These are phyloP conservation scores for Lecanicillium sp. DNA, from an alignment of 2,329 filamentous ascomycete species.

Conservation along the genomic window DNA sequence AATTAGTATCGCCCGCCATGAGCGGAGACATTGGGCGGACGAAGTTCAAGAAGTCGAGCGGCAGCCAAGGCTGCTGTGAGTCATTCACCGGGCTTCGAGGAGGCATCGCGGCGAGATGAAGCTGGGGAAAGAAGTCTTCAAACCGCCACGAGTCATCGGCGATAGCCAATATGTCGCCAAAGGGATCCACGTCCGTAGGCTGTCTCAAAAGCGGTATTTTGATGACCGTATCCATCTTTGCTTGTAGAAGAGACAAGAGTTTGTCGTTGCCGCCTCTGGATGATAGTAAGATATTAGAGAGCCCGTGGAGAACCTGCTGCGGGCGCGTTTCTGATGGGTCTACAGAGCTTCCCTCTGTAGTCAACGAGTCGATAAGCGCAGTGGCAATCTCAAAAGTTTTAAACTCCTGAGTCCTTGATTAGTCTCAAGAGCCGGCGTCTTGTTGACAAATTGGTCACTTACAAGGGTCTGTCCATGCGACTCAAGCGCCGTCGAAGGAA, in stretches of 20 bases:
- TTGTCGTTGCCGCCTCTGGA: slow-evolving; percentile 34
- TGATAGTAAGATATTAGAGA: slow-evolving; percentile 31
- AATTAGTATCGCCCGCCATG: too few relatives aligned
- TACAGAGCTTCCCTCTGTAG: slow-evolving; percentile 13
- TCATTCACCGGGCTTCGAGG: too few relatives aligned
- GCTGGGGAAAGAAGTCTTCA: slow-evolving; percentile 4
- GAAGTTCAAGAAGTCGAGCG: too few relatives aligned
- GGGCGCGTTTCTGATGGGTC: slow-evolving; percentile 15
- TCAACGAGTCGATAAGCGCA: slow-evolving; percentile 32
- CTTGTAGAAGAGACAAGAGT: slow-evolving; percentile 26
- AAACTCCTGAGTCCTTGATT: slow-evolving; percentile 26
- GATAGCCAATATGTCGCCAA: slow-evolving; percentile 1
- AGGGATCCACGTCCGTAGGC: not conserved
- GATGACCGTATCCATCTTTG: slow-evolving; percentile 17
- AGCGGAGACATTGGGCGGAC: too few relatives aligned
- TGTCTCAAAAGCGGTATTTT: slow-evolving; percentile 9
- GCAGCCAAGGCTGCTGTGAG: too few relatives aligned
- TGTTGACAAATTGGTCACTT: slow-evolving; percentile 1
- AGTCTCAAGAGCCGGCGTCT: too few relatives aligned
- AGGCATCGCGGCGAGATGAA: not conserved
- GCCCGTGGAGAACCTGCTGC: slow-evolving; percentile 25
- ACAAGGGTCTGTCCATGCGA: slow-evolving; percentile 40
- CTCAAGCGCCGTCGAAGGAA: slow-evolving; percentile 38
- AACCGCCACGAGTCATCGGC: slow-evolving; percentile 1
- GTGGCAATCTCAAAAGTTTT: slow-evolving; percentile 40